phyloP scores from a whole-genome alignment of 306 rosid species.

The Prunus campanulata region DNA sequence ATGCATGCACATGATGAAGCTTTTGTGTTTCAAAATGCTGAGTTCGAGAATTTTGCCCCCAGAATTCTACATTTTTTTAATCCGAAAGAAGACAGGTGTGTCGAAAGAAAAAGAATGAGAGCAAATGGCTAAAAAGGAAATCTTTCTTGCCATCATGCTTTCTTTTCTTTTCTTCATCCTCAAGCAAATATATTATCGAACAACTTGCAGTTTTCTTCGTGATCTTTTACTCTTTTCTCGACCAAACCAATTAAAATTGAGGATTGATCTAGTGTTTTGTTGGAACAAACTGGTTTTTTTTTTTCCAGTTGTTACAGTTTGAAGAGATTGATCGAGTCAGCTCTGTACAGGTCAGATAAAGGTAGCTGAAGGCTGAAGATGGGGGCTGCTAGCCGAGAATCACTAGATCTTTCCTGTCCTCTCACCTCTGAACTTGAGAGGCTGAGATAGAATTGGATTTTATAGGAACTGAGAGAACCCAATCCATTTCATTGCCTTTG shows the following conservation, averaged over 20 bases:
- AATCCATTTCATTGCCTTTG: slow-evolving; percentile 42
- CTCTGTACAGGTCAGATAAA: slow-evolving; percentile 42
- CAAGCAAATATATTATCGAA: slow-evolving; percentile 6
- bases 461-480: slow-evolving; percentile 5
- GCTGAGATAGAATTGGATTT: slow-evolving; percentile 3
- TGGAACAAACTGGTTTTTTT: slow-evolving; percentile 24
- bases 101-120: not conserved
- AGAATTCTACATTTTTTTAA: not conserved
- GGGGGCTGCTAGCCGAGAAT: not conserved
- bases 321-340: slow-evolving; percentile 23
- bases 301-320: slow-evolving; percentile 11
- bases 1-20: not conserved
- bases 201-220: not conserved
- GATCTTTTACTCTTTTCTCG: slow-evolving; percentile 11
- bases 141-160: not conserved
- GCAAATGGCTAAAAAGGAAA: not conserved
- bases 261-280: slow-evolving; percentile 33
- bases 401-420: slow-evolving; percentile 19
- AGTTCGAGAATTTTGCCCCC: not conserved
- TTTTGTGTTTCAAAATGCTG: not conserved
- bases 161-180: slow-evolving; percentile 3
- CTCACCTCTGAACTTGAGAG: slow-evolving; percentile 16
- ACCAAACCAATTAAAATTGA: slow-evolving; percentile 32
- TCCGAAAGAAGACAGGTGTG: not conserved
- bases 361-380: slow-evolving; percentile 18